Evolutionary conservation across 148 eudicot species (phyloP), one percentile per base, ranked within the genome.

Genomic region (Heliamphora exappendiculata): DNA sequence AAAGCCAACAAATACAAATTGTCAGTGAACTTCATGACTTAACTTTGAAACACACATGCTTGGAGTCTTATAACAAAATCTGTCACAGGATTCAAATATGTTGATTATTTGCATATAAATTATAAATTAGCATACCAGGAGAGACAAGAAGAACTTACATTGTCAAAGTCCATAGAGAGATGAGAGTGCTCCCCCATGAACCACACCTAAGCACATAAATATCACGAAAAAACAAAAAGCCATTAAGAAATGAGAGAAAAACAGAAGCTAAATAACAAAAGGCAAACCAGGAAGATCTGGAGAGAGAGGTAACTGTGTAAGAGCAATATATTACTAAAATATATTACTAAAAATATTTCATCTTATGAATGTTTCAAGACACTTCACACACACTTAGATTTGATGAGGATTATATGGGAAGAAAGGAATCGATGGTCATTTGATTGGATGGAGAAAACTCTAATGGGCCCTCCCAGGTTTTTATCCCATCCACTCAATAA

Each of bases 141-240:
- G 49, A 62, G 78, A 69, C 44, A 77, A 64, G 70, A 49, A 33
- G 24, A 54, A 71, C 93, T 85, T 81, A 93, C 97, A 63, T 84
- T 91, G 78, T 88, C 96, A 74, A 93, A 86, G 82, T 93, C 93
- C 91, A 85, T 82, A 13, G 98, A 92, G 70, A 93, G 84, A 70
- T 93, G 96, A 64, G 93, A 88, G 77, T 93, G 95, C 84, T 89
- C 87, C 49, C 93, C 93, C 98, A 93, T 93, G 80, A 84, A 89
- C 37, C 78, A 84, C 60, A 93, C 96, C 97, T 93, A 78, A 1
- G 34, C 5, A 74, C 31, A 78, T 49, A 64, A 78, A 14, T 75
- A 75, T 54, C 33, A 69, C 66, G 53, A 62, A 64, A 44, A 49
- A 76, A 67, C 20, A 34, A 81, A 41, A 12, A 9, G 47, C 12